Conservation (phyloP, 345 rosid species). For the Noccaea caerulescens region DNA sequence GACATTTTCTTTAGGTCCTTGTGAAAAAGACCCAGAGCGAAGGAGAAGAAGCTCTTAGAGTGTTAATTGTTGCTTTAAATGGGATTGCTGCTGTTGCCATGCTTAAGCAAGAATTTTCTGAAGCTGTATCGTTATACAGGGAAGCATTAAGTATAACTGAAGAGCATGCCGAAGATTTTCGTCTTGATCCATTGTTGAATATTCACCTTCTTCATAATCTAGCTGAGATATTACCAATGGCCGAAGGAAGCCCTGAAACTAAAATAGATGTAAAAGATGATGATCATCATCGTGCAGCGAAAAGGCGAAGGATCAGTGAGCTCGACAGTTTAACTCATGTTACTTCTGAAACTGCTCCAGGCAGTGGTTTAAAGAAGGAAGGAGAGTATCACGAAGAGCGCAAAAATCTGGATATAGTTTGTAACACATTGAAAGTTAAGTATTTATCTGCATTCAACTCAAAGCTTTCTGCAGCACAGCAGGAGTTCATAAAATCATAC, state of each 20-base stretch:
- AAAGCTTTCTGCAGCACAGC: slow-evolving; percentile 69
- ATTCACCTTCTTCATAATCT: slow-evolving; percentile 94
- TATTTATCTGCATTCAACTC: slow-evolving; percentile 70
- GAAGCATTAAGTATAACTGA: slow-evolving; percentile 72
- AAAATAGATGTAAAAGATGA: slow-evolving; percentile 44
- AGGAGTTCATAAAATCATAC: slow-evolving; percentile 70
- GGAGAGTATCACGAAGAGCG: slow-evolving; percentile 45
- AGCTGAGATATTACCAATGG: slow-evolving; percentile 66
- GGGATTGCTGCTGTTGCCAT: slow-evolving; percentile 93
- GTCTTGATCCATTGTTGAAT: slow-evolving; percentile 83
- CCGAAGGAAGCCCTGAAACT: slow-evolving; percentile 46
- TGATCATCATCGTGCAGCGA: slow-evolving; percentile 49
- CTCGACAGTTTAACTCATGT: slow-evolving; percentile 38
- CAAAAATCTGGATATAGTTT: slow-evolving; percentile 50
- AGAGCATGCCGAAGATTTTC: slow-evolving; percentile 82
- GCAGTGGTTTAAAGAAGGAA: slow-evolving; percentile 43
- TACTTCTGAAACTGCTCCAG: slow-evolving; percentile 39
- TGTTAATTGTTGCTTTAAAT: slow-evolving; percentile 80
- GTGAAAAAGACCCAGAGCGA: slow-evolving; percentile 86
- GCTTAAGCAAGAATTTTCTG: slow-evolving; percentile 63
- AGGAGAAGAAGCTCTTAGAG: slow-evolving; percentile 94
- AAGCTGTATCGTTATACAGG: slow-evolving; percentile 73
- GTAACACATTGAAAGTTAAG: slow-evolving; percentile 71
- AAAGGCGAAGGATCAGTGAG: slow-evolving; percentile 54
- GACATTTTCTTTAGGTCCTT: slow-evolving; percentile 65